Percentiles rank a stretch among this genome's conserved stretches.
Evolutionary conservation across 179 eudicot species (phyloP).

Genomic region (Monotropa hypopitys): DNA sequence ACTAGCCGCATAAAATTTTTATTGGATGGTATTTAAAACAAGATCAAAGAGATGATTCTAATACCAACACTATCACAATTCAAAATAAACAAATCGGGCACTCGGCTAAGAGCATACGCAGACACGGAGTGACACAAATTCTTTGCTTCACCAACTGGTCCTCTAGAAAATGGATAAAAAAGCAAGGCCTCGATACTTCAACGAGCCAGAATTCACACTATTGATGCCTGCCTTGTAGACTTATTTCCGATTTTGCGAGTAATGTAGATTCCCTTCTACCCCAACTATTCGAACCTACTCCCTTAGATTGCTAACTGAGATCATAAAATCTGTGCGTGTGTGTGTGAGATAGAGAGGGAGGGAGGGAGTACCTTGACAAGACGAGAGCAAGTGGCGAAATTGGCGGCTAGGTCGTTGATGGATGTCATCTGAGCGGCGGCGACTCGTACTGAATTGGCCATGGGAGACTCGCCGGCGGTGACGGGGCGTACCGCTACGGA

Average conservation of each 20-base stretch:
- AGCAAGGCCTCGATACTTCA: not conserved
- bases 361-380: slow-evolving; percentile 43
- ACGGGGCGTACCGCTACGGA: slow-evolving; percentile 1
- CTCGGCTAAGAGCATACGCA: not conserved
- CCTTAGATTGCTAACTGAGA: not conserved
- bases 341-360: not conserved
- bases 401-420: slow-evolving; percentile 65
- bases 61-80: not conserved
- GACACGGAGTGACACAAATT: not conserved
- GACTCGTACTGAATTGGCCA: slow-evolving; percentile 55
- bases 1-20: not conserved
- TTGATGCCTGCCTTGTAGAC: not conserved
- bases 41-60: not conserved
- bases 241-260: not conserved
- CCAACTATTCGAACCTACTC: not conserved
- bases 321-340: not conserved
- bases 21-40: not conserved
- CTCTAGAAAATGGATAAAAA: not conserved
- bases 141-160: not conserved
- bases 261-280: not conserved
- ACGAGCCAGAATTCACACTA: not conserved
- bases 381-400: slow-evolving; percentile 73
- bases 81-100: not conserved
- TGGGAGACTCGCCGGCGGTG: slow-evolving; percentile 14
- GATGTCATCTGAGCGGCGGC: slow-evolving; percentile 97